Evolutionary conservation across 805 yeast species (phyloP).

Genomic region (Tetrapisispora nanseiensis): DNA sequence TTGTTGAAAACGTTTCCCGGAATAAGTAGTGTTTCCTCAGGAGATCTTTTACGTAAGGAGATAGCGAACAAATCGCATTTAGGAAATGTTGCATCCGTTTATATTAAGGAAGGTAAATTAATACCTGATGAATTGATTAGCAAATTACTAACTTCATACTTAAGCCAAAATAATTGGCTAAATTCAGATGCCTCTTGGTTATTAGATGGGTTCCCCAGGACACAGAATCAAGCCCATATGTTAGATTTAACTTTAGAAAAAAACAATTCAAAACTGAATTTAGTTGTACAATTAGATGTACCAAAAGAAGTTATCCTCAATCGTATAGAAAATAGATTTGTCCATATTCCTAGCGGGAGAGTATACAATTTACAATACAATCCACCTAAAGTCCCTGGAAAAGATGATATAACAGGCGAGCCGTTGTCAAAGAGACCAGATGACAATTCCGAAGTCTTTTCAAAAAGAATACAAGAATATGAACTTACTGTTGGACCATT

Average conservation of each 20-base stretch:
- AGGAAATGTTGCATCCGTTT: constrained; percentile 47
- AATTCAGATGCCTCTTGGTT: constrained; percentile 46
- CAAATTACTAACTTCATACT: constrained; percentile 26
- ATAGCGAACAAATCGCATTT: constrained; percentile 43
- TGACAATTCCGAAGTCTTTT: constrained; percentile 68
- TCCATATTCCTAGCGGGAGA: constrained; percentile 77
- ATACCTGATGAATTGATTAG: constrained; percentile 70
- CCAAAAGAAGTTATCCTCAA: constrained; percentile 76
- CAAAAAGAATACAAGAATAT: constrained; percentile 55
- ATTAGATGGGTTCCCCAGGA: constrained; percentile 89
- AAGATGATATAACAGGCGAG: constrained; percentile 86
- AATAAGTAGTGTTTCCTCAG: constrained; percentile 63
- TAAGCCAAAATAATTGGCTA: constrained; percentile 33
- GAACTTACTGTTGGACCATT: constrained; percentile 52
- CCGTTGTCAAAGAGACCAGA: constrained; percentile 70
- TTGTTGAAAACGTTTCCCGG: constrained; percentile 44
- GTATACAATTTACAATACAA: constrained; percentile 78
- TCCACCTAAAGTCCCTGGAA: constrained; percentile 76
- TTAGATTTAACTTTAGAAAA: constrained; percentile 38
- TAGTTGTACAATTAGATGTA: constrained; percentile 80
- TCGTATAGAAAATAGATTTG: constrained; percentile 77
- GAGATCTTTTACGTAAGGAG: constrained; percentile 69
- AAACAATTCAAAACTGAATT: constrained; percentile 41
- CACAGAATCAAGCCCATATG: constrained; percentile 56
- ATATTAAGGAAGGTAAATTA: constrained; percentile 53